Conservation (phyloP, 805 yeast species). For the Candida dajiaensis region DNA sequence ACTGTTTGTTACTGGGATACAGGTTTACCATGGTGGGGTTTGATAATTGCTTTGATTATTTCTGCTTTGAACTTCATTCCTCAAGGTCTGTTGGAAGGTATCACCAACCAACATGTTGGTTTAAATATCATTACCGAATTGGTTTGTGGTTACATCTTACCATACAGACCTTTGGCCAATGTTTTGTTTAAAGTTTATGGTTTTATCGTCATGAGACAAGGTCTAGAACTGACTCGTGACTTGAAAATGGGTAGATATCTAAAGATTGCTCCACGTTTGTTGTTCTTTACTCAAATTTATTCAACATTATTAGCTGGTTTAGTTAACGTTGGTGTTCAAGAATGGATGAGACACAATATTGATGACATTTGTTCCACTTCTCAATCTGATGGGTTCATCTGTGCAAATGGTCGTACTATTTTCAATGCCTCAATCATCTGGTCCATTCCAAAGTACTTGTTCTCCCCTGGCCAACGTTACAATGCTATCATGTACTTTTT, state of each 20-base stretch:
- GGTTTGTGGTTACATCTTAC: constrained; percentile 55
- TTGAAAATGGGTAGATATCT: constrained; percentile 52
- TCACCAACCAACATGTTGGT: constrained; percentile 49
- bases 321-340: constrained; percentile 33
- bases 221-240: constrained; percentile 43
- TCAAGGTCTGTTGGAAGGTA: constrained; percentile 51
- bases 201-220: constrained; percentile 48
- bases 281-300: constrained; percentile 40
- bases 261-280: constrained; percentile 51
- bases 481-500: constrained; percentile 52
- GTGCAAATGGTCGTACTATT: constrained; percentile 37
- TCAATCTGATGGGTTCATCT: constrained; percentile 39
- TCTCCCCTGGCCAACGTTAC: constrained; percentile 43
- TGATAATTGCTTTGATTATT: constrained; percentile 48
- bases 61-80: constrained; percentile 51
- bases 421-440: constrained; percentile 49
- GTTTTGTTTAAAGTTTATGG: constrained; percentile 50
- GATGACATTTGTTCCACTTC: constrained; percentile 32
- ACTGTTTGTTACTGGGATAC: constrained; percentile 35
- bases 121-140: constrained; percentile 55
- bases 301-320: constrained; percentile 35
- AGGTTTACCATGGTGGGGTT: constrained; percentile 61
- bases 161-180: constrained; percentile 49
- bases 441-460: constrained; percentile 44
- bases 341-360: constrained; percentile 35